These are phyloP conservation scores for Dillenia turbinata DNA, from an alignment of 164 flowering plant genomes.

Conservation along the genomic window DNA sequence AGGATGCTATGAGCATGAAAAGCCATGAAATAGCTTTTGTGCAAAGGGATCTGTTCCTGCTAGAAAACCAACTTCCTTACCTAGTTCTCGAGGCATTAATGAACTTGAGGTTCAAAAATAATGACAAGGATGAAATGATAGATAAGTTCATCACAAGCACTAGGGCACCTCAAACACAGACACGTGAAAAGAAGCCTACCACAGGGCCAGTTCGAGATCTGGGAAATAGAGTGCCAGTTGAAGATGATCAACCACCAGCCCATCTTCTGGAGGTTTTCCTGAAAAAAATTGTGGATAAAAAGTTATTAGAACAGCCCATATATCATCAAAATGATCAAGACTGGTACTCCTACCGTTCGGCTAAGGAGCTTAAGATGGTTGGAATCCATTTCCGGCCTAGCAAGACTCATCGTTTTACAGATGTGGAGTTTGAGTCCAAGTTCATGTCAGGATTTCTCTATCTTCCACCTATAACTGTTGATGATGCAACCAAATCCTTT, in stretches of 20 bases:
- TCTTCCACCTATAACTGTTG: slow-evolving; percentile 5
- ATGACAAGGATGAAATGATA: no score
- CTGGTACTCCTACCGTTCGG: background rate
- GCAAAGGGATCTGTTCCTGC: slow-evolving; percentile 9
- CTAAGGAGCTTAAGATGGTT: slow-evolving; percentile 2
- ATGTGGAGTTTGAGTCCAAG: background rate
- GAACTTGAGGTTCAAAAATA: no score
- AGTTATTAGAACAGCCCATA: background rate
- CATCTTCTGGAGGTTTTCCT: slow-evolving; percentile 9
- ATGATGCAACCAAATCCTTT: slow-evolving; percentile 3
- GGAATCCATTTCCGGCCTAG: slow-evolving; percentile 3
- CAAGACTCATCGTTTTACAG: background rate
- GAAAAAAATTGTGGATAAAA: background rate
- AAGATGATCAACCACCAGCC: background rate
- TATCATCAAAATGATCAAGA: background rate
- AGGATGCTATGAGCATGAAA: background rate
- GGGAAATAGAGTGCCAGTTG: no score
- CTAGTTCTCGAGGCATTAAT: no score
- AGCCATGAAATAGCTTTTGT: background rate
- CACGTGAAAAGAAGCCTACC: no score
- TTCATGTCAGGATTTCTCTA: background rate
- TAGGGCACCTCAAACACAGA: no score
- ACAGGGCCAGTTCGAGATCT: background rate
- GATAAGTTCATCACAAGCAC: no score
- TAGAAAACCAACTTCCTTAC: slow-evolving; percentile 6